A percentile compares a stretch with the other conserved stretches of the same genome.
phyloP scores from a whole-genome alignment of 2,329 filamentous ascomycete species.

The Monilinia fructicola region DNA sequence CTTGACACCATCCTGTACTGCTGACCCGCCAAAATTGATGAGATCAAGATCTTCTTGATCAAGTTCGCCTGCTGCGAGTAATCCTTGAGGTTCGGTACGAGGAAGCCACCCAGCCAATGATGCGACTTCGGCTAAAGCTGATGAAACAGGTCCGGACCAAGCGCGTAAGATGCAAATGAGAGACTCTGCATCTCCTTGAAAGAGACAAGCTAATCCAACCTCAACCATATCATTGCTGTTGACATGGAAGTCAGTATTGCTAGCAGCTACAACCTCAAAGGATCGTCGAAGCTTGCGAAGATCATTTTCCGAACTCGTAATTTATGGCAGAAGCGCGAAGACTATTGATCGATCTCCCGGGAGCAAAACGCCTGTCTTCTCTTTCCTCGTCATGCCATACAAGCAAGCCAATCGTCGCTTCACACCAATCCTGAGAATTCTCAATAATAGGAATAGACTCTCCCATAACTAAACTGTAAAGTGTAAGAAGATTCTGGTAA shows the following conservation, averaged over 20 bases:
- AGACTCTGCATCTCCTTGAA: slow-evolving; percentile 79
- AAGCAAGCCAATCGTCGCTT: slow-evolving; percentile 78
- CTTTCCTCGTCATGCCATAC: slow-evolving; percentile 91
- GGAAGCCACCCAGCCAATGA: slow-evolving; percentile 82
- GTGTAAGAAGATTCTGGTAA: slow-evolving; percentile 76
- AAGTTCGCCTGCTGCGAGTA: slow-evolving; percentile 60
- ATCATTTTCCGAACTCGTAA: slow-evolving; percentile 61
- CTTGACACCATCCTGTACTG: slow-evolving; percentile 66
- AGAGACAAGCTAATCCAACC: slow-evolving; percentile 75
- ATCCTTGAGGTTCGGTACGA: slow-evolving; percentile 52
- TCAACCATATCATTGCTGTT: slow-evolving; percentile 75
- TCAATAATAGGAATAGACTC: slow-evolving; percentile 72
- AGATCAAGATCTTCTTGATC: slow-evolving; percentile 85
- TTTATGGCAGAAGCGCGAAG: slow-evolving; percentile 44
- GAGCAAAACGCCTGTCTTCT: slow-evolving; percentile 45
- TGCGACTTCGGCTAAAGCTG: slow-evolving; percentile 79
- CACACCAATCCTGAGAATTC: slow-evolving; percentile 85
- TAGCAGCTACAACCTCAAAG: slow-evolving; percentile 64
- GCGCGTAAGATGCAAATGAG: slow-evolving; percentile 70
- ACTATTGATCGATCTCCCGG: slow-evolving; percentile 33
- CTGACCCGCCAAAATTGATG: slow-evolving; percentile 61
- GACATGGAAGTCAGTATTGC: slow-evolving; percentile 70
- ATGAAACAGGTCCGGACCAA: slow-evolving; percentile 79
- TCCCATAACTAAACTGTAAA: slow-evolving; percentile 81
- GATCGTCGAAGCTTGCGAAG: slow-evolving; percentile 69